Percentiles rank a stretch among this genome's conserved stretches.
phyloP scores from a whole-genome alignment of 1,284 basidiomycete species.

The Leccinum pallidistipes region DNA sequence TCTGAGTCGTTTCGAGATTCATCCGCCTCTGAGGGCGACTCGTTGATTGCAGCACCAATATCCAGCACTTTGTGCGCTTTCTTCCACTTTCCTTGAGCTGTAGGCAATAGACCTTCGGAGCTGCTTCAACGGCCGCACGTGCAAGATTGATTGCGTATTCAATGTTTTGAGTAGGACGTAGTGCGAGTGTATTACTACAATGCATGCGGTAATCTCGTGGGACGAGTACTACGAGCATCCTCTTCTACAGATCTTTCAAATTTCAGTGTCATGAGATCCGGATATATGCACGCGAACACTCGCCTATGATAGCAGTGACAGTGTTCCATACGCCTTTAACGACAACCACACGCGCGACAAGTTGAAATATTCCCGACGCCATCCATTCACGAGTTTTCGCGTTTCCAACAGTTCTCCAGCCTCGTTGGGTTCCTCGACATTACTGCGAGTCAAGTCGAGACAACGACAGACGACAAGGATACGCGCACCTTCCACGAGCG shows the following conservation, averaged over 20 bases:
- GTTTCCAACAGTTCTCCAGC: slow-evolving; percentile 57
- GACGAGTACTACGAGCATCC: no score
- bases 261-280: no score
- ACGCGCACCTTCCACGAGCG: slow-evolving; percentile 69
- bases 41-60: no score
- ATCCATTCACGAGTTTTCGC: slow-evolving; percentile 49
- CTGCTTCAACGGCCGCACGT: slow-evolving; percentile 75
- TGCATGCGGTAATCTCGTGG: no score
- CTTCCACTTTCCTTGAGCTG: slow-evolving; percentile 73
- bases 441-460: slow-evolving; percentile 34
- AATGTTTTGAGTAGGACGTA: slow-evolving; percentile 65
- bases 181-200: slow-evolving; percentile 17
- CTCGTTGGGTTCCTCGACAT: slow-evolving; percentile 55
- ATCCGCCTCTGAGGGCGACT: no score
- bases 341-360: slow-evolving; percentile 22
- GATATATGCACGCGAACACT: no score
- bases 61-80: no score
- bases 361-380: slow-evolving; percentile 39
- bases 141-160: slow-evolving; percentile 69
- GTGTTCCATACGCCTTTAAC: no score
- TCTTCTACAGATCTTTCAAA: no score
- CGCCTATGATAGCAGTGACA: no score
- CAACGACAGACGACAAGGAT: slow-evolving; percentile 61
- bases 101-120: slow-evolving; percentile 76
- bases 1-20: no score